Conservation (phyloP, 2,329 filamentous ascomycete species). For the Allantophomopsis cytisporea region DNA sequence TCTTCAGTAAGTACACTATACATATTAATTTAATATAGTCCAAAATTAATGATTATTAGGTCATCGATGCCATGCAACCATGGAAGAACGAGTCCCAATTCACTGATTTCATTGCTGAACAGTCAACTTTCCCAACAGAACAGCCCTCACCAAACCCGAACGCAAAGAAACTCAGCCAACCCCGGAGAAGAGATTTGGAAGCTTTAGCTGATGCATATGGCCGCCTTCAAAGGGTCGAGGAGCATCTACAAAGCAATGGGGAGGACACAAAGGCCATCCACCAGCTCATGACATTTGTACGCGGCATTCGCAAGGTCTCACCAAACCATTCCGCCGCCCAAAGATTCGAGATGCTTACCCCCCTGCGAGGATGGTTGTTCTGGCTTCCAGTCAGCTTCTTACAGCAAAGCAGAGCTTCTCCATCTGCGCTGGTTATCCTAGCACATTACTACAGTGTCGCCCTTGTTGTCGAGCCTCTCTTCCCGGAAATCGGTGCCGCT, state of each 20-base stretch:
- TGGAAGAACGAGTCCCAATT: slow-evolving; percentile 89
- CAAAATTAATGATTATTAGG: slow-evolving; percentile 31
- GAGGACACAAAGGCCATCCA: slow-evolving; percentile 56
- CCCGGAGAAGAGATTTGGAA: slow-evolving; percentile 56
- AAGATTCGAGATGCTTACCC: slow-evolving; percentile 81
- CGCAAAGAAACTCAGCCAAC: slow-evolving; percentile 42
- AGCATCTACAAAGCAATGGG: slow-evolving; percentile 52
- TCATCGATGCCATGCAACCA: slow-evolving; percentile 80
- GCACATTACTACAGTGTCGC: slow-evolving; percentile 87
- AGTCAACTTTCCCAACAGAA: slow-evolving; percentile 58
- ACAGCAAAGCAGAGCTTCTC: slow-evolving; percentile 61
- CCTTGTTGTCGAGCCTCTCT: slow-evolving; percentile 77
- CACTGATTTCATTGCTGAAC: slow-evolving; percentile 67
- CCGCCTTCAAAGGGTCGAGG: slow-evolving; percentile 54
- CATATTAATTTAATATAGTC: no score
- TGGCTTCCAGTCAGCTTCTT: slow-evolving; percentile 84
- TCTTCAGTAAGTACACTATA: slow-evolving; percentile 52
- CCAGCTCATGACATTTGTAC: slow-evolving; percentile 59
- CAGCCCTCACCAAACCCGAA: slow-evolving; percentile 48
- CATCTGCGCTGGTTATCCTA: slow-evolving; percentile 69
- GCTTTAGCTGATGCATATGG: slow-evolving; percentile 53
- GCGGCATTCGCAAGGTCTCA: slow-evolving; percentile 57
- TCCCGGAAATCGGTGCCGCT: slow-evolving; percentile 79
- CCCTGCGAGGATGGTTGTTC: slow-evolving; percentile 84
- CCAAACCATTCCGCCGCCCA: slow-evolving; percentile 60